phyloP scores from a whole-genome alignment of 345 rosid species.

The Adansonia digitata region DNA sequence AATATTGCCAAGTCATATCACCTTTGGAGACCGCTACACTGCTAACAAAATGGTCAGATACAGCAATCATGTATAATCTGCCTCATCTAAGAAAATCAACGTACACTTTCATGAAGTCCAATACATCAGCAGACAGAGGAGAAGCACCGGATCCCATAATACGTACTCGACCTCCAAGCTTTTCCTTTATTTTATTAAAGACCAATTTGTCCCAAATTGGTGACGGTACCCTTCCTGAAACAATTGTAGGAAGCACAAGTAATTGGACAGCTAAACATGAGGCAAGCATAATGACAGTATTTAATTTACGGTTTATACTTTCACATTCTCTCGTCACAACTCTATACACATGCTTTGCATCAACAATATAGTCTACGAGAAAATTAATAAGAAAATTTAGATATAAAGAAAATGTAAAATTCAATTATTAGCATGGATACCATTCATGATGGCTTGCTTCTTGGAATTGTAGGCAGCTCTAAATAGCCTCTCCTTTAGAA shows the following conservation, averaged over 20 bases:
- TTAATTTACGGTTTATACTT: neutral
- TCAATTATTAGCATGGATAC: constrained; percentile 29
- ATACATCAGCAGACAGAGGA: constrained; percentile 77
- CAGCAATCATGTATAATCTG: neutral
- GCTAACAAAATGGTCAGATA: neutral
- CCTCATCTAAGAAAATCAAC: constrained; percentile 21
- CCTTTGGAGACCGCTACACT: neutral
- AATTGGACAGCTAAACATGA: neutral
- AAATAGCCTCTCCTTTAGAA: constrained; percentile 62
- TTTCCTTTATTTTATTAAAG: constrained; percentile 71
- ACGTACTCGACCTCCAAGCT: constrained; percentile 83
- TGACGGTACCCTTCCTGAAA: constrained; percentile 62
- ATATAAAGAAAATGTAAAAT: neutral
- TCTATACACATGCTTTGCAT: neutral
- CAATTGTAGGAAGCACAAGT: constrained; percentile 8
- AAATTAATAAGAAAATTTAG: neutral
- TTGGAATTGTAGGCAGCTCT: constrained; percentile 77
- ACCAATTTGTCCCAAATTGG: constrained; percentile 82
- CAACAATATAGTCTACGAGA: neutral
- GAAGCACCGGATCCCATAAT: constrained; percentile 84
- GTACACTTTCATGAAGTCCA: constrained; percentile 89
- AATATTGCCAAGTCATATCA: too few relatives aligned
- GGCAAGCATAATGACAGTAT: neutral
- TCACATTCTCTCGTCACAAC: neutral
- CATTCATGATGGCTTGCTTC: constrained; percentile 70